Percentiles rank a stretch among this genome's conserved stretches.
Evolutionary conservation across 768 basidiomycete genomes (phyloP).

Genomic region (Hericium rajendrae): DNA sequence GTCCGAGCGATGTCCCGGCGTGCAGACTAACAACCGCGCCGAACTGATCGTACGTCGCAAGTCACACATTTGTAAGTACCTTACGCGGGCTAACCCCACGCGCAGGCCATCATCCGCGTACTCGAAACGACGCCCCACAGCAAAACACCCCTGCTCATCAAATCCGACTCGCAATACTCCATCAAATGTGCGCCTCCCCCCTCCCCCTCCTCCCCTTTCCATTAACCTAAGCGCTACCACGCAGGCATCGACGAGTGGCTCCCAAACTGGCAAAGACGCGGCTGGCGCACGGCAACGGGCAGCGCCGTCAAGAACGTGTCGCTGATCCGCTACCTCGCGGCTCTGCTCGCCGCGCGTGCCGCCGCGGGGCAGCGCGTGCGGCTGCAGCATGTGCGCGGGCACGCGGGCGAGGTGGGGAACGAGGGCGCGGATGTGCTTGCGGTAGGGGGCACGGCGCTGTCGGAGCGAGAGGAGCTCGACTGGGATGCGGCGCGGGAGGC

Average conservation of each 20-base stretch:
- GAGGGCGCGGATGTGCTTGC: slow-evolving; percentile 79
- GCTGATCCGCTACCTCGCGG: slow-evolving; percentile 62
- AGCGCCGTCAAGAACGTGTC: slow-evolving; percentile 61
- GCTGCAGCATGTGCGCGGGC: slow-evolving; percentile 71
- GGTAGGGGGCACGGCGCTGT: slow-evolving; percentile 40
- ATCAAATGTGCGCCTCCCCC: slow-evolving; percentile 50
- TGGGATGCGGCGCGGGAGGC: slow-evolving; percentile 32
- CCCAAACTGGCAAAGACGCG: slow-evolving; percentile 49
- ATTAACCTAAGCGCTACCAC: slow-evolving; percentile 3
- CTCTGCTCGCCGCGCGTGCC: slow-evolving; percentile 47
- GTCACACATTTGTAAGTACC: neutral
- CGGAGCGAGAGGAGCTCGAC: slow-evolving; percentile 39
- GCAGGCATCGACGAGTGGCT: slow-evolving; percentile 68
- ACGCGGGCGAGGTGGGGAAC: slow-evolving; percentile 71
- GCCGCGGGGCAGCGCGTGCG: slow-evolving; percentile 42
- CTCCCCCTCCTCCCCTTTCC: neutral
- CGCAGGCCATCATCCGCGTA: slow-evolving; percentile 74
- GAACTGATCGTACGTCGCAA: slow-evolving; percentile 63
- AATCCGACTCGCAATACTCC: slow-evolving; percentile 79
- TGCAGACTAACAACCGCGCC: slow-evolving; percentile 82
- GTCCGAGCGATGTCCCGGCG: slow-evolving; percentile 72
- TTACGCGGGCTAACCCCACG: neutral
- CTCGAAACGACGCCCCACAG: slow-evolving; percentile 61
- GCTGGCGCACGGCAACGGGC: slow-evolving; percentile 38
- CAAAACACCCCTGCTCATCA: slow-evolving; percentile 55